Evolutionary conservation across 352 stramenopile genomes (phyloP).

Genomic region (Phytopythium aichiense): DNA sequence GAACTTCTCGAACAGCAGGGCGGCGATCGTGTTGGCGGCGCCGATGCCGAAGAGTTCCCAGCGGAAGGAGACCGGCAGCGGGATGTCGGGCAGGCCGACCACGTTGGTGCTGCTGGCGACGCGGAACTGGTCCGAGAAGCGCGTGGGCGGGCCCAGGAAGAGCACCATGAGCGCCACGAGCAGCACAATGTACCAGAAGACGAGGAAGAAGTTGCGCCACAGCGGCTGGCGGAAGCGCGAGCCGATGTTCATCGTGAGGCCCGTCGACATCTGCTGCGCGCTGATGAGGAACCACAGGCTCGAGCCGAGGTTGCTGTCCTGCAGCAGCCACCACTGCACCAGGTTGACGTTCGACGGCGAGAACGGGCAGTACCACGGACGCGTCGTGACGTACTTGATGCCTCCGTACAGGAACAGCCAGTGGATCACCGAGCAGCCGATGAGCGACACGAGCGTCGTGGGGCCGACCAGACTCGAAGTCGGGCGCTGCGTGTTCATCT

Average conservation of each 20-base stretch:
- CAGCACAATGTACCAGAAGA: constrained; percentile 57
- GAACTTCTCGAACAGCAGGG: constrained; percentile 57
- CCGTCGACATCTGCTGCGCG: constrained; percentile 68
- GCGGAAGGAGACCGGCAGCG: constrained; percentile 50
- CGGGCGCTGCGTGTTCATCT: constrained; percentile 59
- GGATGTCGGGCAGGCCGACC: constrained; percentile 61
- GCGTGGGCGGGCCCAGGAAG: constrained; percentile 51
- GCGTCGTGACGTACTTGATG: constrained; percentile 54
- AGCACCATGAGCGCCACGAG: constrained; percentile 50
- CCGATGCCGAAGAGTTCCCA: constrained; percentile 61
- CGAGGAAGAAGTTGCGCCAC: constrained; percentile 61
- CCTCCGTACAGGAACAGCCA: constrained; percentile 65
- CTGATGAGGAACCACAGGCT: constrained; percentile 61
- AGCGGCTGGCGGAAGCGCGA: constrained; percentile 61
- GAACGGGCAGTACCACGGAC: constrained; percentile 72
- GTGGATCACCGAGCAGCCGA: constrained; percentile 63
- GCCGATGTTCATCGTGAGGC: constrained; percentile 53
- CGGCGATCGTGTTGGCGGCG: constrained; percentile 46
- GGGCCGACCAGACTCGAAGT: constrained; percentile 81
- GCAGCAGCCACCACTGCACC: constrained; percentile 68
- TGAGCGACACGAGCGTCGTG: constrained; percentile 58
- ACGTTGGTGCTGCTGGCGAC: constrained; percentile 75
- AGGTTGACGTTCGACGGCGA: constrained; percentile 57
- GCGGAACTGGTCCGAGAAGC: constrained; percentile 65
- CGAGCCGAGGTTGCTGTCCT: constrained; percentile 62